A percentile compares a stretch with the other conserved stretches of the same genome.
Conservation (phyloP, 2,329 filamentous ascomycete species). For the Neonectria magnoliae region DNA sequence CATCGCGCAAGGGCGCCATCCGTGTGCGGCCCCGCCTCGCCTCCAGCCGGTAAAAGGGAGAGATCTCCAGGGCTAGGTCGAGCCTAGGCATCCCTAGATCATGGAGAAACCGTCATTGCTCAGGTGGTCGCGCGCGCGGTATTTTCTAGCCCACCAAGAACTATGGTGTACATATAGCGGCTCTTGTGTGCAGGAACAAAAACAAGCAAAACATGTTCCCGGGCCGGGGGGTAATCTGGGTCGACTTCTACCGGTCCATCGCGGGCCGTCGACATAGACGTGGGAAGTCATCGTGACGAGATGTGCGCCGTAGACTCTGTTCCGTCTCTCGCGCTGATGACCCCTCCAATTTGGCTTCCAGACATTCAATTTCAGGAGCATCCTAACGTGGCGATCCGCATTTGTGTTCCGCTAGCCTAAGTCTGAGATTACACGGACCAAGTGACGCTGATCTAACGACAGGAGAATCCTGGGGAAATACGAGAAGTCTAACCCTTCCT, state of each 20-base stretch:
- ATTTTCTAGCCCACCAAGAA: slow-evolving; percentile 11
- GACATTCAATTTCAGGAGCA: background rate
- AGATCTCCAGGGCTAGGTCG: slow-evolving; percentile 17
- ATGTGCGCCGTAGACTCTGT: slow-evolving; percentile 4
- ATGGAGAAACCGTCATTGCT: slow-evolving; percentile 4
- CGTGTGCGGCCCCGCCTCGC: slow-evolving; percentile 12
- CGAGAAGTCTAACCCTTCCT: slow-evolving; percentile 5
- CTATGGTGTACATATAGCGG: background rate
- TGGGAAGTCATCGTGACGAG: slow-evolving; percentile 1
- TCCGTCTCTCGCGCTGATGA: background rate
- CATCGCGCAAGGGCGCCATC: slow-evolving; percentile 11
- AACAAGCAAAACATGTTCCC: background rate
- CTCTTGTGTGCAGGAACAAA: background rate
- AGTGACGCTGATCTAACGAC: slow-evolving; percentile 6
- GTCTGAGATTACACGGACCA: background rate
- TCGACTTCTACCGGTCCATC: background rate
- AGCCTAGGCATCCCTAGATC: background rate
- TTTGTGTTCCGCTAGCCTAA: background rate
- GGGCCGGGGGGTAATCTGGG: background rate
- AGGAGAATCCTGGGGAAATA: slow-evolving; percentile 22
- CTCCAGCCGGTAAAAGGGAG: slow-evolving; percentile 2
- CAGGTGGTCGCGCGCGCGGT: slow-evolving; percentile 4
- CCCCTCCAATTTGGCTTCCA: background rate
- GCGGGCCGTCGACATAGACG: background rate
- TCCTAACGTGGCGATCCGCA: background rate